These are phyloP conservation scores for Neurospora sp. DNA, from an alignment of 495 filamentous ascomycete genomes.

Conservation along the genomic window DNA sequence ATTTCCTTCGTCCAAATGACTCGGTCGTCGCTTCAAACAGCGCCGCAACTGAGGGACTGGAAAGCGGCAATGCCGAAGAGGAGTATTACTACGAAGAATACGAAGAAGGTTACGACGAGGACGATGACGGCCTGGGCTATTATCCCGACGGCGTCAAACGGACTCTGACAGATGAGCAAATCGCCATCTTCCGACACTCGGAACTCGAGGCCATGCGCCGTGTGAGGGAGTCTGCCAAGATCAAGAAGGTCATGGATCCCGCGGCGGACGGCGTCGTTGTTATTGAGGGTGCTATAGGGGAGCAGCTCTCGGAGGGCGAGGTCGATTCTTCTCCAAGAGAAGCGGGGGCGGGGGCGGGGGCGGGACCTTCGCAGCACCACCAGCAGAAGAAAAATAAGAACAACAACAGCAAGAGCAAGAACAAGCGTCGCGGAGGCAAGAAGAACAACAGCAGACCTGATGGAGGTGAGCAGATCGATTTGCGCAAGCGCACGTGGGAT, in stretches of 20 bases:
- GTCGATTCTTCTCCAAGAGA: constrained; percentile 19
- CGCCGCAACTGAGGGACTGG: not conserved
- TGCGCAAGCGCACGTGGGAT: constrained; percentile 51
- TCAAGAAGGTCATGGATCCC: constrained; percentile 9
- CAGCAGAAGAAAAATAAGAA: constrained; percentile 19
- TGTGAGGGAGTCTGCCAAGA: constrained; percentile 16
- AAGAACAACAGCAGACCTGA: constrained; percentile 27
- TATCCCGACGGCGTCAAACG: constrained; percentile 85
- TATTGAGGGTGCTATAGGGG: not conserved
- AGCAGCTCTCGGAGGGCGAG: constrained; percentile 18
- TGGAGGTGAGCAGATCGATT: constrained; percentile 38
- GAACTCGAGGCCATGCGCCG: constrained; percentile 70
- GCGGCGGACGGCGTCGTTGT: constrained; percentile 4
- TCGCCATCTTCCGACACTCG: constrained; percentile 80
- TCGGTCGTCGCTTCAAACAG: not conserved
- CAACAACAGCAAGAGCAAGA: not conserved
- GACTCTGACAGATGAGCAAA: constrained; percentile 85
- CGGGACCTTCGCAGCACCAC: constrained; percentile 2
- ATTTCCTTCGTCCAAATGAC: constrained; percentile 31
- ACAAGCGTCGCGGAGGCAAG: constrained; percentile 9
- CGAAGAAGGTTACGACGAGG: constrained; percentile 27
- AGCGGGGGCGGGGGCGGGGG: not conserved
- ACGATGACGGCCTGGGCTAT: constrained; percentile 70
- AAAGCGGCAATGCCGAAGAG: not conserved
- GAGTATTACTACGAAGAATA: constrained; percentile 7